Conservation (phyloP, 2,329 filamentous ascomycete genomes). For the Rachicladosporium sp. region DNA sequence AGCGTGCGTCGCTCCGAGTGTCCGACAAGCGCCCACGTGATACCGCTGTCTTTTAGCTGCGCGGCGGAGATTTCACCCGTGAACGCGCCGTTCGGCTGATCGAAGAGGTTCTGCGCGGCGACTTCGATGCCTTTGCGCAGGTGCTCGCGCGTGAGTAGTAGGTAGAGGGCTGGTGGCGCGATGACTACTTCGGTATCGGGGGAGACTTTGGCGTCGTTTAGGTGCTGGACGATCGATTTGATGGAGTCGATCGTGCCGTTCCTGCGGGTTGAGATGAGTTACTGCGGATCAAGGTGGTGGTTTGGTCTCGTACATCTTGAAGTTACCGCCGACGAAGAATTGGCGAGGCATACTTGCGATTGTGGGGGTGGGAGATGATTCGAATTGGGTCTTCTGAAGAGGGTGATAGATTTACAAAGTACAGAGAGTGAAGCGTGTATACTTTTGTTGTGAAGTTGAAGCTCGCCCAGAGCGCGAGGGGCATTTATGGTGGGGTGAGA, state of each 20-base stretch:
- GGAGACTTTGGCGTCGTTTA: constrained; percentile 77
- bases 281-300: background rate
- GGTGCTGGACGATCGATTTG: constrained; percentile 76
- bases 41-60: constrained; percentile 78
- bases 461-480: no score
- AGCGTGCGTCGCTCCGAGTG: constrained; percentile 92
- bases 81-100: constrained; percentile 80
- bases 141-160: constrained; percentile 70
- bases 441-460: no score
- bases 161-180: constrained; percentile 81
- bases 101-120: constrained; percentile 91
- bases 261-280: constrained; percentile 40
- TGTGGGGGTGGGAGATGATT: background rate
- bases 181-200: constrained; percentile 82
- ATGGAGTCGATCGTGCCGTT: constrained; percentile 86
- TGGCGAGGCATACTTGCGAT: constrained; percentile 27
- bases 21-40: constrained; percentile 83
- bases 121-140: constrained; percentile 68
- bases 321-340: constrained; percentile 52
- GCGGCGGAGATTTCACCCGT: constrained; percentile 91
- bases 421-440: no score
- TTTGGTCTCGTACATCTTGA: constrained; percentile 60
- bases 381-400: background rate
- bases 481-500: no score
- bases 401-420: background rate